Conservation (phyloP, 2,329 filamentous ascomycete species). For the Chaetomiaceae sp. region DNA sequence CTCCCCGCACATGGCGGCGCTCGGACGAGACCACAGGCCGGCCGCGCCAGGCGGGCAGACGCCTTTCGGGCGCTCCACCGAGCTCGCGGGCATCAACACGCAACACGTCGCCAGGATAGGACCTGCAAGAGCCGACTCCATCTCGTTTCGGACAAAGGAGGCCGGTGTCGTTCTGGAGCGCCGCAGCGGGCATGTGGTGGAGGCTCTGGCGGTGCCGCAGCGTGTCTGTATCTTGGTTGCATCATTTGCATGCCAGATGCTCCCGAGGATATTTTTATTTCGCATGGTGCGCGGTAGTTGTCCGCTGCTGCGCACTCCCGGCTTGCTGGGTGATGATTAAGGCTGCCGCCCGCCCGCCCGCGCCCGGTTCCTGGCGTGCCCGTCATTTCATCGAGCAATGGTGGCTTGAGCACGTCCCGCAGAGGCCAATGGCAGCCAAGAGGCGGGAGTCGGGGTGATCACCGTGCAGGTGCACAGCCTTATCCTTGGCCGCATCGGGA, state of each 20-base stretch:
- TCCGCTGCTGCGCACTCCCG: slow-evolving; percentile 26
- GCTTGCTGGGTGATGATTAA: slow-evolving; percentile 20
- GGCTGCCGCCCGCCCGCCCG: slow-evolving; percentile 17
- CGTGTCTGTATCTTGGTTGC: slow-evolving; percentile 16
- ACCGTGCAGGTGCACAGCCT: slow-evolving; percentile 26
- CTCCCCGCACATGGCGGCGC: not conserved
- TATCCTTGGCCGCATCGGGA: slow-evolving; percentile 22
- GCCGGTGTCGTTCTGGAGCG: not conserved
- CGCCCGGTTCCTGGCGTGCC: slow-evolving; percentile 17
- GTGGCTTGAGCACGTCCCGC: slow-evolving; percentile 17
- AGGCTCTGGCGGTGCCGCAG: slow-evolving; percentile 24
- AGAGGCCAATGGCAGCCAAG: slow-evolving; percentile 19
- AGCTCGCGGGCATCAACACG: not conserved
- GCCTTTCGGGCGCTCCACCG: not conserved
- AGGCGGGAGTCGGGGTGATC: slow-evolving; percentile 12
- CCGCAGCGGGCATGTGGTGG: slow-evolving; percentile 16
- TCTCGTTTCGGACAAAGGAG: slow-evolving; percentile 4
- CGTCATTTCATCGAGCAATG: slow-evolving; percentile 2
- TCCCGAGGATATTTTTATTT: slow-evolving; percentile 28
- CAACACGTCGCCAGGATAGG: not conserved
- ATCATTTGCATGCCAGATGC: slow-evolving; percentile 24
- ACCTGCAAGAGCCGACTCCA: not conserved
- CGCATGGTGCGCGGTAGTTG: slow-evolving; percentile 17
- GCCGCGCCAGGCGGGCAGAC: not conserved
- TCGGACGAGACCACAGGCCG: slow-evolving; percentile 6